phyloP scores from a whole-genome alignment of 2,329 filamentous ascomycete species.

The Ascochyta koolunga region DNA sequence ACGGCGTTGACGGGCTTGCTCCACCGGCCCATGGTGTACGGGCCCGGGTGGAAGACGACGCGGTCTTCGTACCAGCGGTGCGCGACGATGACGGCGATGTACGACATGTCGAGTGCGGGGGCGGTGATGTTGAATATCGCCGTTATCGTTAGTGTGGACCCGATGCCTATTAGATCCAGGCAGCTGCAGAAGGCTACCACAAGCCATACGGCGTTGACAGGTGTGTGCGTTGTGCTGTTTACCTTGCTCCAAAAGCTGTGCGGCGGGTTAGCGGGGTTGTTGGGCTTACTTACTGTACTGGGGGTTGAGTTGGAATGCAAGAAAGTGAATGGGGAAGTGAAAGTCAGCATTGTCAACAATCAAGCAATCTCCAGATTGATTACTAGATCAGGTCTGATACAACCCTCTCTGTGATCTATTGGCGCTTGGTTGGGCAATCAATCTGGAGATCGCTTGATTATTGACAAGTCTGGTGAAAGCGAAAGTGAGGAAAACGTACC shows the following conservation, averaged over 20 bases:
- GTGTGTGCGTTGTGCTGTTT: slow-evolving; percentile 63
- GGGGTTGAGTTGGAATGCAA: too few species aligned
- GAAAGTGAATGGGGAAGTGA: too few species aligned
- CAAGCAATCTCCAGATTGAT: too few species aligned
- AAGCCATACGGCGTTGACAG: slow-evolving; percentile 68
- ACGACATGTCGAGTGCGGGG: slow-evolving; percentile 58
- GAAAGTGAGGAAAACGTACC: slow-evolving; percentile 45
- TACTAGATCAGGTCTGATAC: too few species aligned
- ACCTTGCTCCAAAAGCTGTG: slow-evolving; percentile 59
- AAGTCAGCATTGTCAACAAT: too few species aligned
- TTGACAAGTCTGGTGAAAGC: too few species aligned
- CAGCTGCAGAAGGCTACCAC: slow-evolving; percentile 63
- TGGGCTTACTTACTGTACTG: background rate
- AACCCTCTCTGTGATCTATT: too few species aligned
- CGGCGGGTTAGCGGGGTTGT: slow-evolving; percentile 25
- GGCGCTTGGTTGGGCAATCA: too few species aligned
- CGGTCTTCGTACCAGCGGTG: slow-evolving; percentile 60
- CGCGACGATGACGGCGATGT: slow-evolving; percentile 66
- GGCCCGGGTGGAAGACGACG: slow-evolving; percentile 62
- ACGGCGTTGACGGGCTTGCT: slow-evolving; percentile 61
- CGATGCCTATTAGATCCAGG: slow-evolving; percentile 60
- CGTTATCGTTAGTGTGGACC: slow-evolving; percentile 57
- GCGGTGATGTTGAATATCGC: slow-evolving; percentile 57
- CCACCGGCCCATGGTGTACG: slow-evolving; percentile 63
- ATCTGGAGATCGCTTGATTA: too few species aligned